Conservation (phyloP, 805 yeast species). For the Candida odintsovae region DNA sequence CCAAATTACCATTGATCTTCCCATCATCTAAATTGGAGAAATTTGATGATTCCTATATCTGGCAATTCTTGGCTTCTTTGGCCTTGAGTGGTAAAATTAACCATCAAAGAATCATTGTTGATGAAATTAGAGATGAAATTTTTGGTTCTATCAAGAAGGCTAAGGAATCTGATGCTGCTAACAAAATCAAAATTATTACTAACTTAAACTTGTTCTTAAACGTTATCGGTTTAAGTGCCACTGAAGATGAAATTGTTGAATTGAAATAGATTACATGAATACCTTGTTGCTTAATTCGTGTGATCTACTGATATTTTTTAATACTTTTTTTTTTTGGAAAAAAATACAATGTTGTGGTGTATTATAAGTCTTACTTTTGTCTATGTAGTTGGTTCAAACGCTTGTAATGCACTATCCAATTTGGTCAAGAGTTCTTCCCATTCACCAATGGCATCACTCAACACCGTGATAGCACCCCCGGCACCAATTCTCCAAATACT, state of each 20-base stretch:
- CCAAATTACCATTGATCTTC: slow-evolving; percentile 71
- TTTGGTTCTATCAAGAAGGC: slow-evolving; percentile 83
- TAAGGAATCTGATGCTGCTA: slow-evolving; percentile 36
- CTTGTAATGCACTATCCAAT: slow-evolving; percentile 72
- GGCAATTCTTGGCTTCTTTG: slow-evolving; percentile 95
- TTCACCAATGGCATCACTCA: slow-evolving; percentile 79
- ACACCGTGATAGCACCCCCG: slow-evolving; percentile 94
- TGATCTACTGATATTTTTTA: not conserved
- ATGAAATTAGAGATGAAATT: slow-evolving; percentile 88
- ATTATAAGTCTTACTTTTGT: not conserved
- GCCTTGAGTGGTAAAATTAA: slow-evolving; percentile 86
- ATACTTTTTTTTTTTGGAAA: not conserved
- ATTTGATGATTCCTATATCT: slow-evolving; percentile 49
- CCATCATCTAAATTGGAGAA: slow-evolving; percentile 51
- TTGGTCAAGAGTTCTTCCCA: slow-evolving; percentile 89
- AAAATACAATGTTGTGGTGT: not conserved
- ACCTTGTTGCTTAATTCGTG: not conserved
- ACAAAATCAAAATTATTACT: slow-evolving; percentile 56
- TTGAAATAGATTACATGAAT: slow-evolving; percentile 32
- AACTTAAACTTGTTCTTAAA: slow-evolving; percentile 89
- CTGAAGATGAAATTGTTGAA: slow-evolving; percentile 83
- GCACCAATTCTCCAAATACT: slow-evolving; percentile 85
- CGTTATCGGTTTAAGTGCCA: slow-evolving; percentile 93
- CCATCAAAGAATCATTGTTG: slow-evolving; percentile 91
- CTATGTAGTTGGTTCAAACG: slow-evolving; percentile 33